Base-by-base conservation (phyloP, 306 rosid genomes). In the Begonia masoniana region DNA sequence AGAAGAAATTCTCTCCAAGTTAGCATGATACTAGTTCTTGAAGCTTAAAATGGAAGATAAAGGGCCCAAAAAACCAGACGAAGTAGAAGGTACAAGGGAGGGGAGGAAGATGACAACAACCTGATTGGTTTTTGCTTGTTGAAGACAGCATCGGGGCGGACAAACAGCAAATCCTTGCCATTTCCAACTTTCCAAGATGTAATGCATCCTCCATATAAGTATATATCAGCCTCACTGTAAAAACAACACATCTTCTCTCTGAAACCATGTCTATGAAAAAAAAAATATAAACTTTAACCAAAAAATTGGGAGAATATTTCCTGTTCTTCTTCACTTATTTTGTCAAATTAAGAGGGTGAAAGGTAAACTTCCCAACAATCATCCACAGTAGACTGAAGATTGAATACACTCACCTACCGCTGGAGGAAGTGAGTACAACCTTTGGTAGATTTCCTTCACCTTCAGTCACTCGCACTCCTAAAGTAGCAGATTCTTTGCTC, bases 61-160 rank as follows among this genome's bases (percentile, higher is more conserved):
- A 39, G 7, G 2, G 45, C 24, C 31, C 41, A 9, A 51, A 45
- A 19, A 45, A 35, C 14, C 23, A 60, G 63, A 52, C 50, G 59
- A 23, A 12, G 51, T 42, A 17, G 12, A 39, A 56, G 43, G 24
- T 10, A 42, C 0, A 17, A 26, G 47, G 21, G 13, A 54, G 48
- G 50, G 48, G 11, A 10, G 43, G 14, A 47, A 48, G 7, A 59
- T 17, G 43, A 68, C 62, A 71, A 89, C 97, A 71, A 89, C 97
- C 97, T 89, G 79, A 91, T 83, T 10, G 97, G 94, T 60, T 91
- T 91, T 66, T 83, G 83, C 85, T 74, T 69, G 57, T 80, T 78
- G 14, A 91, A 91, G 56, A 91, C 84, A 46, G 88, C 97, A 49
- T 91, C 97, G 13, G 97, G 97, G 36, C 97, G 80, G 59, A 91